Evolutionary conservation across 1,139 yeast species (phyloP).

Genomic region (Taiozyma sp.): DNA sequence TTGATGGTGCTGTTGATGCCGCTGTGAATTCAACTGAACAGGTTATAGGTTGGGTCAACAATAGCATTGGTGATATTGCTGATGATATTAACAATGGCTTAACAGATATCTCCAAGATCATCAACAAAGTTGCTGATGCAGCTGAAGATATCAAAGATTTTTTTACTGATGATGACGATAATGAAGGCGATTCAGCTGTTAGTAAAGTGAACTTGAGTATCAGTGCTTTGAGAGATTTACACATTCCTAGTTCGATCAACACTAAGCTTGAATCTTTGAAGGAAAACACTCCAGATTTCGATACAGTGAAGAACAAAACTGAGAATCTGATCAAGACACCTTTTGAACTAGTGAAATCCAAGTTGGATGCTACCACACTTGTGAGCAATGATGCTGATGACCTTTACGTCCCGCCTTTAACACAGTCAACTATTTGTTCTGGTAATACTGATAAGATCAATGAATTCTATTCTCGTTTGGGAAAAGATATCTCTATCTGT

Average conservation of each 20-base stretch:
- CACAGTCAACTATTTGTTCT: conserved; percentile 23
- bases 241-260: conserved; percentile 60
- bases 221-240: conserved; percentile 44
- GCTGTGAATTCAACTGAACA: conserved; percentile 71
- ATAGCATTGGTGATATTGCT: conserved; percentile 48
- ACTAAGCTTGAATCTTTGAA: conserved; percentile 42
- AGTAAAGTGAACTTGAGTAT: conserved; percentile 55
- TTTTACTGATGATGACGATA: conserved; percentile 43
- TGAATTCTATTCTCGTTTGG: conserved; percentile 29
- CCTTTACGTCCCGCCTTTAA: conserved; percentile 26
- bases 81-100: conserved; percentile 60
- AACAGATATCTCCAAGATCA: conserved; percentile 42
- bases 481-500: conserved; percentile 27
- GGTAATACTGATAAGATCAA: conserved; percentile 24
- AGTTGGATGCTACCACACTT: conserved; percentile 28
- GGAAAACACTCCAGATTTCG: conserved; percentile 51
- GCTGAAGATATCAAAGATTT: conserved; percentile 45
- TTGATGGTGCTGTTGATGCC: conserved; percentile 65
- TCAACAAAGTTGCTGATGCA: conserved; percentile 44
- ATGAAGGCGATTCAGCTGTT: conserved; percentile 28
- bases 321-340: conserved; percentile 42
- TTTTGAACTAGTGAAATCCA: conserved; percentile 43
- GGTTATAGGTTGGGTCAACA: conserved; percentile 53
- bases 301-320: conserved; percentile 46
- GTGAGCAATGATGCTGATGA: conserved; percentile 18